phyloP scores from a whole-genome alignment of 495 filamentous ascomycete species.

The Penicillium roqueforti region DNA sequence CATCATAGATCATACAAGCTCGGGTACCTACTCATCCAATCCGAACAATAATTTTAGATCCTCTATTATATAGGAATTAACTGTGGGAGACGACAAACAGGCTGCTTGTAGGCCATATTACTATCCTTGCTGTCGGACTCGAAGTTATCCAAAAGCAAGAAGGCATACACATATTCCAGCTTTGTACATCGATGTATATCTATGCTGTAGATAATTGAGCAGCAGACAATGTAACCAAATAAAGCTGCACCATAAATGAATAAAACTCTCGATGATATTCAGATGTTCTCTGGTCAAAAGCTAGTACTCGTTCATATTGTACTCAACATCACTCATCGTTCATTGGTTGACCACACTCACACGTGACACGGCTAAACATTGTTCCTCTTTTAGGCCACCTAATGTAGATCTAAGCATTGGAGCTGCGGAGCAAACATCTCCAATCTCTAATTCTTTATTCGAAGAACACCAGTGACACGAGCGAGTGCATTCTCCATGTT shows the following conservation, averaged over 20 bases:
- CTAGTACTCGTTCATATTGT: neutral
- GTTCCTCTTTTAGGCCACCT: conserved; percentile 16
- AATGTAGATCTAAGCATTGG: conserved; percentile 7
- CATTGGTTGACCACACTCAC: neutral
- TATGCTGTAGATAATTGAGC: neutral
- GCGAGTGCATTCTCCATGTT: neutral
- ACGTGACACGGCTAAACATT: conserved; percentile 24
- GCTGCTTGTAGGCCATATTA: no score
- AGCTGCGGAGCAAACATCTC: conserved; percentile 5
- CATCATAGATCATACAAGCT: no score
- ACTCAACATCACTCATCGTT: neutral
- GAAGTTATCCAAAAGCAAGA: no score
- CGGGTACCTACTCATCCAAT: no score
- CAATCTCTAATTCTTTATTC: neutral
- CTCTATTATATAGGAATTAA: no score
- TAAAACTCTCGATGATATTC: no score
- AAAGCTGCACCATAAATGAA: neutral
- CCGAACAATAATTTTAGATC: no score
- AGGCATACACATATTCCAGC: no score
- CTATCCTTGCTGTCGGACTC: no score
- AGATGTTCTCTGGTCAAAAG: neutral
- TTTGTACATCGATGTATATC: neutral
- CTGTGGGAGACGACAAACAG: no score
- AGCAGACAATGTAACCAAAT: neutral
- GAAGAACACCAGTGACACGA: neutral